These are phyloP conservation scores for Nakazawaea ernobii DNA, from an alignment of 805 yeast genomes.

Conservation along the genomic window DNA sequence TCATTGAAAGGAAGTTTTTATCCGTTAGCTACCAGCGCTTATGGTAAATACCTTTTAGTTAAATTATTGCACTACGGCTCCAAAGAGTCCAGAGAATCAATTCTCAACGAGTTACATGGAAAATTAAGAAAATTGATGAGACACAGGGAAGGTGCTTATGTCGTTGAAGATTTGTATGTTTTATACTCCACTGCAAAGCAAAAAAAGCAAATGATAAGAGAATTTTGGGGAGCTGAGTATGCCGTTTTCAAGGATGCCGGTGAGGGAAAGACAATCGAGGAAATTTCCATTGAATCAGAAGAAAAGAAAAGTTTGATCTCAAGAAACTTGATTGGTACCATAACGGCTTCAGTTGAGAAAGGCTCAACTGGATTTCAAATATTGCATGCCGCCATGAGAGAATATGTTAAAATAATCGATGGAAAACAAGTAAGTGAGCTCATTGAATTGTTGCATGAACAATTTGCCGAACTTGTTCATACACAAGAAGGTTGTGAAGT, in stretches of 20 bases:
- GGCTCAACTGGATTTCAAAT: constrained; percentile 96
- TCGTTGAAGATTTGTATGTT: constrained; percentile 86
- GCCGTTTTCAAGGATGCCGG: constrained; percentile 83
- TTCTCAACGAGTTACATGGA: constrained; percentile 85
- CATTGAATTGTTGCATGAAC: constrained; percentile 78
- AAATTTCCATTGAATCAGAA: constrained; percentile 58
- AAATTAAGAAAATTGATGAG: constrained; percentile 86
- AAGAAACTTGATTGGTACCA: constrained; percentile 73
- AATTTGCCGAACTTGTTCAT: constrained; percentile 90
- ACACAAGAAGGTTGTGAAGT: constrained; percentile 93
- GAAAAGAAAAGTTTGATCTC: constrained; percentile 77
- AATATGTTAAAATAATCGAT: constrained; percentile 69
- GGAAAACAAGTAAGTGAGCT: constrained; percentile 71
- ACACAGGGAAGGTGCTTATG: constrained; percentile 97
- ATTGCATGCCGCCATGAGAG: constrained; percentile 93
- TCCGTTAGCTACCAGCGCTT: constrained; percentile 82
- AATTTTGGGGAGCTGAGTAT: constrained; percentile 94
- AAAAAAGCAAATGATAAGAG: constrained; percentile 85
- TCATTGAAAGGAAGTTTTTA: constrained; percentile 73
- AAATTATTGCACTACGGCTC: constrained; percentile 91
- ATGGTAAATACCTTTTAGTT: constrained; percentile 87
- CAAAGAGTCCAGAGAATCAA: constrained; percentile 66
- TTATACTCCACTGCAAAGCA: constrained; percentile 82
- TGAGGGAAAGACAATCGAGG: constrained; percentile 54
- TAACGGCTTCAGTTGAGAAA: constrained; percentile 86